Percentiles rank a stretch among this genome's conserved stretches.
Evolutionary conservation across 2,329 filamentous ascomycete species (phyloP).

Genomic region (Penicillium sp.): DNA sequence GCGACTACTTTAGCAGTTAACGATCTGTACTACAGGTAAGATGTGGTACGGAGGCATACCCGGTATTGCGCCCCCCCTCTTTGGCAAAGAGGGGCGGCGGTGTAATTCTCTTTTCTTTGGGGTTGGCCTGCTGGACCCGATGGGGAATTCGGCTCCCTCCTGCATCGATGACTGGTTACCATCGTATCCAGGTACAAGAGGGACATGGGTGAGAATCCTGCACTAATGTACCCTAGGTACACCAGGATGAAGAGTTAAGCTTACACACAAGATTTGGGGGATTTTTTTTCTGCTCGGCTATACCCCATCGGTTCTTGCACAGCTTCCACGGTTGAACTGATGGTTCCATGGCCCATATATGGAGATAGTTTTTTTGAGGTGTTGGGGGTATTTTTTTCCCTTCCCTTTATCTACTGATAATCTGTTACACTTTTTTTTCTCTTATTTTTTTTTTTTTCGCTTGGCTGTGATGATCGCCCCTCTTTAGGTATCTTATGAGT

Average conservation of each 20-base stretch:
- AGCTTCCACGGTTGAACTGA: constrained; percentile 17
- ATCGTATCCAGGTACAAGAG: not conserved
- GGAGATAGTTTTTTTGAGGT: not conserved
- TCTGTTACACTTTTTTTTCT: constrained; percentile 4
- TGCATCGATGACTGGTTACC: not conserved
- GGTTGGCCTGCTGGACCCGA: not conserved
- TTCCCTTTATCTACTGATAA: constrained; percentile 10
- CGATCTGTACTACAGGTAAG: too few species aligned
- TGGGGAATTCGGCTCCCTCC: not conserved
- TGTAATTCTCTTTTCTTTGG: not conserved
- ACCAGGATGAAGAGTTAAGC: not conserved
- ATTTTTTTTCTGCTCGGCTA: constrained; percentile 19
- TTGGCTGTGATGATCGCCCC: constrained; percentile 27
- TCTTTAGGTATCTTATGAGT: constrained; percentile 14
- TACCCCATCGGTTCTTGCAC: constrained; percentile 16
- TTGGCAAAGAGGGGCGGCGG: not conserved
- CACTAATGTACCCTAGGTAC: not conserved
- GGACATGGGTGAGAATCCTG: not conserved
- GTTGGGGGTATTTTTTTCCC: constrained; percentile 7
- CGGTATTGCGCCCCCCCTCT: not conserved
- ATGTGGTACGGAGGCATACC: not conserved
- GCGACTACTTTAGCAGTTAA: not conserved
- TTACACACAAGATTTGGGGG: not conserved
- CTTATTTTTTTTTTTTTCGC: constrained; percentile 14
- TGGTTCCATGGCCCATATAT: constrained; percentile 15